These are phyloP conservation scores for Mortierella sp. DNA, from an alignment of 371 early-diverging fungal species.

Conservation along the genomic window DNA sequence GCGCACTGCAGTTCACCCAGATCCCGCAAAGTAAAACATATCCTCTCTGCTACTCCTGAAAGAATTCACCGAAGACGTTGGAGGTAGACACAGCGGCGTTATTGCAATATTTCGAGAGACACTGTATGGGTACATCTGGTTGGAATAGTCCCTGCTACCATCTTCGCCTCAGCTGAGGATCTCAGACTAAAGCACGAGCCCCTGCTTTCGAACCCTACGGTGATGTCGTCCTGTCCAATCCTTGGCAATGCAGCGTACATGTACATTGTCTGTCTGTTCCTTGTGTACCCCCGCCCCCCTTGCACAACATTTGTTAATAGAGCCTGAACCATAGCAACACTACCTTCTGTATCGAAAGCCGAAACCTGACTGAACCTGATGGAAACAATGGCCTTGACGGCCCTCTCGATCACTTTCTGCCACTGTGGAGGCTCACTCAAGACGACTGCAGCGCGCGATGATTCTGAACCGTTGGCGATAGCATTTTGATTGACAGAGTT, in stretches of 20 bases:
- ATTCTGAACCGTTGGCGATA: slow-evolving; percentile 11
- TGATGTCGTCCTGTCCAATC: too few species aligned
- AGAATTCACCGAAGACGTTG: not conserved
- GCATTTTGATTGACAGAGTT: not conserved
- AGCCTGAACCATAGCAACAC: not conserved
- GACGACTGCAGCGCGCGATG: slow-evolving; percentile 24
- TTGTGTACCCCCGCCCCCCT: too few species aligned
- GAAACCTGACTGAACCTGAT: slow-evolving; percentile 80
- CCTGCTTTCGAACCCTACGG: too few species aligned
- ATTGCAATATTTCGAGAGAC: too few species aligned
- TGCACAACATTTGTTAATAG: too few species aligned
- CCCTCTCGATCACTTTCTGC: slow-evolving; percentile 74
- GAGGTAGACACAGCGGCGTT: too few species aligned
- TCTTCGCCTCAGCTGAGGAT: too few species aligned
- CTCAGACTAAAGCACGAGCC: too few species aligned
- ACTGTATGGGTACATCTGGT: too few species aligned
- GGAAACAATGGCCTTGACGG: slow-evolving; percentile 82
- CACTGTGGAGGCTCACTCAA: slow-evolving; percentile 61
- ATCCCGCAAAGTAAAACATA: not conserved
- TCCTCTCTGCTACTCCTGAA: not conserved
- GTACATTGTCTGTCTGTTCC: too few species aligned
- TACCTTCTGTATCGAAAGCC: slow-evolving; percentile 85
- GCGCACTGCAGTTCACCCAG: not conserved
- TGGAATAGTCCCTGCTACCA: too few species aligned
- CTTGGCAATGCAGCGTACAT: too few species aligned